Base-by-base conservation (phyloP, 306 rosid genomes). In the Trifolium subterraneum region DNA sequence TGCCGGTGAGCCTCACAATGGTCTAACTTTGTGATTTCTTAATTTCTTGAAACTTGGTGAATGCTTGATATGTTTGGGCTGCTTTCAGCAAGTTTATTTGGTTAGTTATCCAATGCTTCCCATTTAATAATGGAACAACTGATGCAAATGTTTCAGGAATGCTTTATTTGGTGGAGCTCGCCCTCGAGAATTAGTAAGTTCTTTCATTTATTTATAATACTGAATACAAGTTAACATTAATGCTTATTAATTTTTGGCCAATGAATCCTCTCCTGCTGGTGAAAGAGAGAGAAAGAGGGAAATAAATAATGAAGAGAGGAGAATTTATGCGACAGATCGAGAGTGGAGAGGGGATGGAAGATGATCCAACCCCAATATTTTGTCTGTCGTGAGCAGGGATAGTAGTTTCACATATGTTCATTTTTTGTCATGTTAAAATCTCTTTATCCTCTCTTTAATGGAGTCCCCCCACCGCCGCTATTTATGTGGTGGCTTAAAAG, bases 121-220 rank as follows among this genome's bases (percentile, higher is more conserved):
- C 71, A 42, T 54, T 50, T 73, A 68, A 51, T 66, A 77, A 81
- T 77, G 48, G 63, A 64, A 71, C 18, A 39, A 58, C 27, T 73
- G 38, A 42, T 68, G 56, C 81, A 67, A 78, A 67, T 80, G 69
- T 55, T 90, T 89, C 90, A 95, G 99, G 96, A 86, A 82, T 71
- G 79, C 87, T 16, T 78, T 95, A 81, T 95, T 92, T 85, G 97
- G 99, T 73, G 99, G 98, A 80, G 98, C 99, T 83, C 96, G 99
- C 35, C 99, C 99, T 2, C 88, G 99, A 64, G 99, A 95, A 78
- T 85, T 90, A 61, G 99, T 92, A 84, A 83, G 92, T 83, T 51
- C 9, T 71, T 70, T 25, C 23, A 48, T 64, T 66, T 39, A 50
- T 48, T 52, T 72, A 14, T 64, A n/a, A 1, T 29, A 70, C 61